These are phyloP conservation scores for Stromatinia cepivora DNA, from an alignment of 2,329 filamentous ascomycete genomes.

Conservation along the genomic window DNA sequence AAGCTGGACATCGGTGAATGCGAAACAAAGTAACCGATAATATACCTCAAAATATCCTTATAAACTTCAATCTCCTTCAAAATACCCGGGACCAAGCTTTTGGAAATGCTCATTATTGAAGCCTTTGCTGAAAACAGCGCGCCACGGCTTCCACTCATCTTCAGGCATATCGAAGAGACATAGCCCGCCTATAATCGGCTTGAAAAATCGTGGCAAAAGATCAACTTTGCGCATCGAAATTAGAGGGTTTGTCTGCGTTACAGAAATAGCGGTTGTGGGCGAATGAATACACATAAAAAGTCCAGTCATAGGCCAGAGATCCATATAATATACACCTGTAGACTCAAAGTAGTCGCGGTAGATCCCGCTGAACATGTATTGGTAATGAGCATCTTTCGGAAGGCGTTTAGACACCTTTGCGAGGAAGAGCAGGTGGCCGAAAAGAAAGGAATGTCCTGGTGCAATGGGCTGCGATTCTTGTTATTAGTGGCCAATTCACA, in stretches of 20 bases:
- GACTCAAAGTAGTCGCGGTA: constrained; percentile 26
- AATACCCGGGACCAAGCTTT: constrained; percentile 24
- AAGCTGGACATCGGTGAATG: neutral
- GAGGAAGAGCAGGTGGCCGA: neutral
- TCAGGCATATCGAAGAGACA: constrained; percentile 31
- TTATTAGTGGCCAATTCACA: neutral
- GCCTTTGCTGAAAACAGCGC: constrained; percentile 33
- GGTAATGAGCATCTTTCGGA: constrained; percentile 28
- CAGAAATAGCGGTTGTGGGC: constrained; percentile 28
- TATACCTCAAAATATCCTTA: constrained; percentile 20
- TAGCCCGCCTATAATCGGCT: constrained; percentile 23
- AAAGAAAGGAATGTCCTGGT: neutral
- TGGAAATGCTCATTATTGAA: constrained; percentile 28
- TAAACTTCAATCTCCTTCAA: constrained; percentile 23
- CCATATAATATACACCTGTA: constrained; percentile 32
- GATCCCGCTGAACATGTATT: constrained; percentile 27
- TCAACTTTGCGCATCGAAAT: constrained; percentile 26
- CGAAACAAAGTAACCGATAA: neutral
- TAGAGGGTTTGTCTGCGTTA: constrained; percentile 27
- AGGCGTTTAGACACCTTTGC: neutral
- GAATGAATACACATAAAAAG: constrained; percentile 28
- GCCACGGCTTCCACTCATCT: constrained; percentile 31
- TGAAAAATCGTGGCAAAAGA: constrained; percentile 26
- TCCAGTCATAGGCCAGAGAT: constrained; percentile 33
- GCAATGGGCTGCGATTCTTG: neutral